Evolutionary conservation across 306 rosid genomes (phyloP).

Genomic region (Quercus engelmannii): DNA sequence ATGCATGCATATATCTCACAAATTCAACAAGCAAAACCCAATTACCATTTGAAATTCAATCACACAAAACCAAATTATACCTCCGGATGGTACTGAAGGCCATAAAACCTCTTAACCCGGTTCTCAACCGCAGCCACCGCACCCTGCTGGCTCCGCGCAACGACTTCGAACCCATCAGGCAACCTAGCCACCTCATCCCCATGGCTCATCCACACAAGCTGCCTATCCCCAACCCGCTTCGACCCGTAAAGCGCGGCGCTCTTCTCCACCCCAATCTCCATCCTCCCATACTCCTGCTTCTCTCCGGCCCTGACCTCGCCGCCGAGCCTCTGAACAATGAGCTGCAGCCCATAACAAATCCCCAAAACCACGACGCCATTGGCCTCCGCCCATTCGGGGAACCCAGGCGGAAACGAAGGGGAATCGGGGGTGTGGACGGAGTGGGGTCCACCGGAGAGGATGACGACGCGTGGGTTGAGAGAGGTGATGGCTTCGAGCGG

Average conservation of each 20-base stretch:
- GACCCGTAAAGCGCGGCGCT: conserved; percentile 42
- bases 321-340: conserved; percentile 80
- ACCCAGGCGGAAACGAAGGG: conserved; percentile 71
- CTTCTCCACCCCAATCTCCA: conserved; percentile 64
- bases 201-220: conserved; percentile 96
- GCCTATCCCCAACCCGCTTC: conserved; percentile 41
- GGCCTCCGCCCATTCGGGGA: conserved; percentile 70
- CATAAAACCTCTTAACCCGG: conserved; percentile 52
- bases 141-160: conserved; percentile 82
- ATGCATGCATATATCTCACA: not conserved
- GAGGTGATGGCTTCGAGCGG: conserved; percentile 57
- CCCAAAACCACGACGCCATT: conserved; percentile 67
- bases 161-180: conserved; percentile 68
- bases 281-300: conserved; percentile 86
- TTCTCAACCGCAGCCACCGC: conserved; percentile 67
- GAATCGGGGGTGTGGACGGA: conserved; percentile 80
- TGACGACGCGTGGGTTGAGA: conserved; percentile 69
- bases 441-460: conserved; percentile 98
- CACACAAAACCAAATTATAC: conserved; percentile 21
- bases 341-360: conserved; percentile 89
- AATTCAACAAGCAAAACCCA: not conserved
- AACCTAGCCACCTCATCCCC: conserved; percentile 74
- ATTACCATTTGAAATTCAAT: not conserved
- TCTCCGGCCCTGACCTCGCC: conserved; percentile 72
- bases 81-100: conserved; percentile 98